A percentile compares a stretch with the other conserved stretches of the same genome.
phyloP scores from a whole-genome alignment of 2,329 filamentous ascomycete genomes.

The Colletotrichum filicis region DNA sequence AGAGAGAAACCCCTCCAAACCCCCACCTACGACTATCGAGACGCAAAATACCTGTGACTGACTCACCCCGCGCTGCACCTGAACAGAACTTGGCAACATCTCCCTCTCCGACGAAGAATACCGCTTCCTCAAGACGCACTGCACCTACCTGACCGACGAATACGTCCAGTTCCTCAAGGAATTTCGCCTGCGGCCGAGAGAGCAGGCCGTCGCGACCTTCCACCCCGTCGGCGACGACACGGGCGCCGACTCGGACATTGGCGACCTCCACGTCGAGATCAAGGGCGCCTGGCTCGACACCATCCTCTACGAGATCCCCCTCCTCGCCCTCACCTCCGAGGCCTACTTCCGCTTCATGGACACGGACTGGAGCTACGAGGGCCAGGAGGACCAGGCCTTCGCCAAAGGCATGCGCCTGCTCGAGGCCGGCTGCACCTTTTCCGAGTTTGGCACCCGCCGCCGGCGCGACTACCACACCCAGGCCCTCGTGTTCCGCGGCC shows the following conservation, averaged over 20 bases:
- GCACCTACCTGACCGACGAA: slow-evolving; percentile 79
- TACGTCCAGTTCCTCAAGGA: slow-evolving; percentile 86
- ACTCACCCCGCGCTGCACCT: slow-evolving; percentile 10
- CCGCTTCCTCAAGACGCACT: slow-evolving; percentile 80
- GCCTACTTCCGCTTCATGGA: slow-evolving; percentile 98
- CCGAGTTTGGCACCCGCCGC: slow-evolving; percentile 92
- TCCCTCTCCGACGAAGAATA: slow-evolving; percentile 83
- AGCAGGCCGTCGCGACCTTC: slow-evolving; percentile 82
- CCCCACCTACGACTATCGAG: background rate
- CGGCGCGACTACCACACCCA: slow-evolving; percentile 96
- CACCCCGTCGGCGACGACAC: slow-evolving; percentile 64
- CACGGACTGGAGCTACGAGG: slow-evolving; percentile 88
- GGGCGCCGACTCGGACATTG: slow-evolving; percentile 72
- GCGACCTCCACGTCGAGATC: slow-evolving; percentile 81
- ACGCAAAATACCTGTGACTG: slow-evolving; percentile 4
- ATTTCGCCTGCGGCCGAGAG: slow-evolving; percentile 83
- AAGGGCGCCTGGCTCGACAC: slow-evolving; percentile 92
- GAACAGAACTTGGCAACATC: slow-evolving; percentile 82
- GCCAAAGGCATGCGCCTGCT: slow-evolving; percentile 83
- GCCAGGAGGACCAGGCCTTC: slow-evolving; percentile 86
- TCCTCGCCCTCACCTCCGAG: slow-evolving; percentile 91
- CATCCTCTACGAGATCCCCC: slow-evolving; percentile 96
- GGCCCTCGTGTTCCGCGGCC: slow-evolving; percentile 86
- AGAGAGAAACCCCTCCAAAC: background rate
- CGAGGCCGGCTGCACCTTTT: slow-evolving; percentile 86